A percentile compares a stretch with the other conserved stretches of the same genome.
Conservation (phyloP, 1,284 basidiomycete genomes). For the Meripilus lineatus region DNA sequence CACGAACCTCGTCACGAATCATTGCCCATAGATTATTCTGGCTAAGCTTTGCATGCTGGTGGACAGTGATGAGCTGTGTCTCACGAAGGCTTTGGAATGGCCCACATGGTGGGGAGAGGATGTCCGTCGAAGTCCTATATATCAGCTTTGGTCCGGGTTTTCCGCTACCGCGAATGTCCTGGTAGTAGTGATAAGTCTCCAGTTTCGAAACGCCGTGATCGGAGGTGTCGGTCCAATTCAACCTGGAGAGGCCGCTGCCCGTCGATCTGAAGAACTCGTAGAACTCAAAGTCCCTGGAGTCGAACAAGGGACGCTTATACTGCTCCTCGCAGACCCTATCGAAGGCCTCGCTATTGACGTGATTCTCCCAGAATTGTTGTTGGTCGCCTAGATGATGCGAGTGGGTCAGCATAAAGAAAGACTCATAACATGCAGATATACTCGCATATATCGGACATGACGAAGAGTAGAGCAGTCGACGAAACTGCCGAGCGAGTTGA, state of each 20-base stretch:
- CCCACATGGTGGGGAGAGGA: background rate
- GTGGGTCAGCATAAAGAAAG: background rate
- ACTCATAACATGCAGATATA: background rate
- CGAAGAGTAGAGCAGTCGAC: background rate
- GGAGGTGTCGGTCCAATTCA: background rate
- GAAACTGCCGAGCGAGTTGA: no score
- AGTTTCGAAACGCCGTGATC: conserved; percentile 5
- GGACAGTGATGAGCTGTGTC: background rate
- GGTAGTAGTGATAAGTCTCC: conserved; percentile 5
- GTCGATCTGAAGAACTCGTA: background rate
- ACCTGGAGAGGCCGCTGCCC: background rate
- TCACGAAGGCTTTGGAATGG: background rate
- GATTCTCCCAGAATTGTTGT: background rate
- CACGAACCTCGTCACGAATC: conserved; percentile 32
- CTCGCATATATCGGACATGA: background rate
- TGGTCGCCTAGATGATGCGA: background rate
- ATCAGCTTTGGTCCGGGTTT: conserved; percentile 6
- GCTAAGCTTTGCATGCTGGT: background rate
- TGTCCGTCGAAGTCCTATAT: conserved; percentile 6
- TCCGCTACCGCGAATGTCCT: background rate
- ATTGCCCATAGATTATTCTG: conserved; percentile 22
- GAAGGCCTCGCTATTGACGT: background rate
- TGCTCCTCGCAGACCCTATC: background rate
- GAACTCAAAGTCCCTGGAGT: background rate
- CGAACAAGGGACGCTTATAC: background rate